Evolutionary conservation across 345 rosid genomes (phyloP), one percentile per base, ranked within the genome.

Genomic region (Geranium rotundifolium): DNA sequence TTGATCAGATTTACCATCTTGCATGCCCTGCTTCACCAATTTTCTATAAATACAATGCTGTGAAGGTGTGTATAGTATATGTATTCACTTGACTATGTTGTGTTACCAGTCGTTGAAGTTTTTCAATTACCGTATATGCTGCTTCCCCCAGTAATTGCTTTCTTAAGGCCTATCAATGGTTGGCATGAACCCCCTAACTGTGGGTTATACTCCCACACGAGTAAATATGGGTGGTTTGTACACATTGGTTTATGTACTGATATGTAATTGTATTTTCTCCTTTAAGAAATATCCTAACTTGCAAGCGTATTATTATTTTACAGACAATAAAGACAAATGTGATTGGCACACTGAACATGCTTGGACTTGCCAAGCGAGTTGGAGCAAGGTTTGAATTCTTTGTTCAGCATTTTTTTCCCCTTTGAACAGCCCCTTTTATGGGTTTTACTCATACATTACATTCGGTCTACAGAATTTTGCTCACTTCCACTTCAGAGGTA

Each of bases 21-120:
- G 98, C 98, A 56, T 92, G 98, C 69, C 98, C 97, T 56, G 98
- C 98, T 71, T 89, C 98, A 72, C 96, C 98, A 39, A 91, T 91
- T 52, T 91, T 91, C 71, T 91, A 91, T 65, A 89, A 92, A 76
- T 80, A 92, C 74, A 89, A 87, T 73, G 97, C 98, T n/a, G 97
- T 92, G 29, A 92, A 92, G 96, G 95, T 91, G 65, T 60, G 86
- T 61, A 20, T 41, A 7, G n/a, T 31, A 39, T 37, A 37, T 37
- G 46, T 37, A 4, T 3, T 10, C 12, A 37, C 46, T 52, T 52
- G 17, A 52, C 27, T 23, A 23, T 23, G 27, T 23, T 23, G 1
- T 23, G 27, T 23, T 23, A 23, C 27, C 27, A 23, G 27, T 23
- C 27, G 2, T 23, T 23, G 2, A 23, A 23, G 27, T 23, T 0